Conservation (phyloP, 225 moss, liverwort and hornwort genomes). For the Rhytidiadelphus loreus region DNA sequence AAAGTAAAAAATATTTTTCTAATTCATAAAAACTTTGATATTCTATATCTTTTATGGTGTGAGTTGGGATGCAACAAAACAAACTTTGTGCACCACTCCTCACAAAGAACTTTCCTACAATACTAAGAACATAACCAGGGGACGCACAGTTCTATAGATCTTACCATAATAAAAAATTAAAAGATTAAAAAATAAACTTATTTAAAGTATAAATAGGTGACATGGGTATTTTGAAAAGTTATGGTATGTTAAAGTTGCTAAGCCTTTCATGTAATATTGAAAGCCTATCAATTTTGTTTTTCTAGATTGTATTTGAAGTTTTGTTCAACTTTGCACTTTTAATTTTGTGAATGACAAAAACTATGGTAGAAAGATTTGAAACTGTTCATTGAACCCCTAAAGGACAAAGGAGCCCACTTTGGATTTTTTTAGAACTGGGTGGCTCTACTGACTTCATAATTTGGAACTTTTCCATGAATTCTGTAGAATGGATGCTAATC, state of each 20-base stretch:
- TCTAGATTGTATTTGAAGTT: not conserved
- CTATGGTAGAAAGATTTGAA: not conserved
- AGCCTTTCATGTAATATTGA: not conserved
- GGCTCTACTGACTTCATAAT: fast-evolving
- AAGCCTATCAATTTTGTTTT: not conserved
- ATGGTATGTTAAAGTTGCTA: not conserved
- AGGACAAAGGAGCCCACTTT: not conserved
- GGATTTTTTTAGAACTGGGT: not conserved
- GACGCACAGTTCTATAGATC: too few relatives aligned
- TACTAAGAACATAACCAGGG: too few relatives aligned
- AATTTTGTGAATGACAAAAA: not conserved
- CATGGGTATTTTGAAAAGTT: not conserved
- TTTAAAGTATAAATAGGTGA: too few relatives aligned
- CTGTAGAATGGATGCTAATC: not conserved
- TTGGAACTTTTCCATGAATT: not conserved
- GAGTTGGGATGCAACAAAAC: too few relatives aligned
- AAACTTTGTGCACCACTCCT: too few relatives aligned
- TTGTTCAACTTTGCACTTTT: not conserved
- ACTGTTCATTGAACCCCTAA: fast-evolving
- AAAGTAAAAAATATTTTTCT: too few relatives aligned
- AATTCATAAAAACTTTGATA: too few relatives aligned
- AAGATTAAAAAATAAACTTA: too few relatives aligned
- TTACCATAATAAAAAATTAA: too few relatives aligned
- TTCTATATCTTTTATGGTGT: too few relatives aligned
- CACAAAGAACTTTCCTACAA: too few relatives aligned